Percentiles rank a stretch among this genome's conserved stretches.
These are phyloP conservation scores for Lepidium africanum DNA, from an alignment of 345 rosid species.

Conservation along the genomic window DNA sequence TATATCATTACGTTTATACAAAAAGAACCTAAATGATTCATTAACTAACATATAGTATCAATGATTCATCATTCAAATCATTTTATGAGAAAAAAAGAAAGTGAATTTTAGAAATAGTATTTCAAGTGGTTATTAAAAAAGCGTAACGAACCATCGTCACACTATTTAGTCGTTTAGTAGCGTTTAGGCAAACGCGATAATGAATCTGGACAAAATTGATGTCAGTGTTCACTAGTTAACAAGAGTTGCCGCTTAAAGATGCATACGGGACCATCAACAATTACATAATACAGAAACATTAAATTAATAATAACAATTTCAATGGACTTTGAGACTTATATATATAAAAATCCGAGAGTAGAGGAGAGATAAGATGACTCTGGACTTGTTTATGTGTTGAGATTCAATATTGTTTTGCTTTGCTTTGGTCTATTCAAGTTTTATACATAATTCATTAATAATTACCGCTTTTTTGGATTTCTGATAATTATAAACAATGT, in stretches of 20 bases:
- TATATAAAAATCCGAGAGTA: background rate
- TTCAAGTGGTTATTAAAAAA: too few relatives aligned
- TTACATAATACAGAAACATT: too few relatives aligned
- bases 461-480: too few relatives aligned
- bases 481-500: too few relatives aligned
- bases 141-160: background rate
- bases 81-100: too few relatives aligned
- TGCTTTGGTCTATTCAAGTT: background rate
- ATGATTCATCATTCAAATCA: too few relatives aligned
- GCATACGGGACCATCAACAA: background rate
- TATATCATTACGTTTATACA: too few relatives aligned
- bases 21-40: too few relatives aligned
- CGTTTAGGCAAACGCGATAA: background rate
- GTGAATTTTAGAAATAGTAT: too few relatives aligned
- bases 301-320: background rate
- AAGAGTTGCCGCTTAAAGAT: constrained; percentile 11
- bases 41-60: too few relatives aligned
- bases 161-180: background rate
- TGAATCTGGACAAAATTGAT: background rate
- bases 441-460: too few relatives aligned
- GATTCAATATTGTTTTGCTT: constrained; percentile 8
- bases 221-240: background rate
- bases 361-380: background rate
- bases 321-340: background rate
- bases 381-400: background rate